Evolutionary conservation across 169 alveolate species (phyloP), one percentile per base, ranked within the genome.

Genomic region (Toxoplasma gondii): DNA sequence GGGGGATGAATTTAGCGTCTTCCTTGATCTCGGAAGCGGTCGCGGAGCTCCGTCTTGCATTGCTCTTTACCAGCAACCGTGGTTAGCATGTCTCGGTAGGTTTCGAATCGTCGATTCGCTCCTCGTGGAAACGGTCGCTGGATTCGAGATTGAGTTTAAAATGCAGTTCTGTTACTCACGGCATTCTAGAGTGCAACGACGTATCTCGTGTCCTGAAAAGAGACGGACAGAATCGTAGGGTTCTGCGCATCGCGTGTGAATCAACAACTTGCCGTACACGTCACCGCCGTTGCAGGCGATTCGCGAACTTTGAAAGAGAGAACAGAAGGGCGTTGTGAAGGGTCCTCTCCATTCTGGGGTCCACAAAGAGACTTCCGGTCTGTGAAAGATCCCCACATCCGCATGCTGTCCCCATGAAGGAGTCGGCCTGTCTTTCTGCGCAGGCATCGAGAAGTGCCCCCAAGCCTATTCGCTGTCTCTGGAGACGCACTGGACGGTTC

Each of bases 1-100:
- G 0, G 82, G 96, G 34, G 98, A 97, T 88, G 96, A 97, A 67
- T 91, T 88, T 88, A 95, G 98, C 90, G 97, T 97, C 41, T 90
- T 97, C 70, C 84, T 96, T 80, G 98, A 97, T 78, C 94, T 97
- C 49, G 98, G 98, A 34, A 97, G 98, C 74, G 98, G 98, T 1
- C 92, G 98, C 36, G 98, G 98, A 19, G 98, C 96, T 7, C 98
- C 98, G 24, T 97, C 95, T 88, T 93, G 96, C 88, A 94, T 94
- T 31, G 88, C 91, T 29, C 93, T 93, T 34, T 91, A 90, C 93
- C 91, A 94, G 43, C 94, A 58, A 78, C 94, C 84, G 38, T 91
- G 93, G 88, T 92, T 93, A n/a, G 86, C 91, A 22, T 92, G 94
- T 34, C 45, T 88, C 34, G 94, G 93, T 82, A 45, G 39, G 74